Evolutionary conservation across 2,329 filamentous ascomycete species (phyloP), one percentile per base, ranked within the genome.

Genomic region (Didymella keratinophila): DNA sequence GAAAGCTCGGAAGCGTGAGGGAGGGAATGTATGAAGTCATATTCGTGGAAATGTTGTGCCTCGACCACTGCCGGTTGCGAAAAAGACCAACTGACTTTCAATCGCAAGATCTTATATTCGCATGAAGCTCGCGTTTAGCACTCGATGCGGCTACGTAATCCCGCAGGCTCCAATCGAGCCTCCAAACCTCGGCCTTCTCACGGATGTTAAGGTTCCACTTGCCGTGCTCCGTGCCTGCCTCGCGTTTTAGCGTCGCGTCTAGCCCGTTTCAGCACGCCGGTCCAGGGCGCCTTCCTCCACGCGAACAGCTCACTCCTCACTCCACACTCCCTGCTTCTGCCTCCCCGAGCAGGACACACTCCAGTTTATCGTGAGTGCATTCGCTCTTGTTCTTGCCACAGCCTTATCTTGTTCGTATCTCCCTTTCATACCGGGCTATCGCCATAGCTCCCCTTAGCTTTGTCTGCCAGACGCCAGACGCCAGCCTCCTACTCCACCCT

Each of bases 1-100:
- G 78, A 65, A 85, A 81, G 45, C 83, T 79, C 2, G 92, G 92
- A 18, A 96, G 82, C 21, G 90, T 93, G 63, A 96, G 78, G 37
- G 86, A 88, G n/a, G 90, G 88, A 60, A 95, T 86, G 76, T 90
- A 89, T 62, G 90, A 88, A 11, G 90, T 93, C 91, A 95, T 96
- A 43, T 61, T 83, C 76, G 58, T 50, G 58, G 20, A 5, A 10
- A 9, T 42, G 16, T 36, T 4, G 9, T 20, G 14, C 14, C 16
- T 20, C 36, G 16, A 18, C 37, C 10, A 20, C 12, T 32, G 23
- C 50, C 34, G n/a, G 43, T 46, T 58, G 28, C 23, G 32, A 34
- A 28, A 20, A 4, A 32, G 23, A 5, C 3, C 16, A n/a, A 36
- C 14, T 6, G 39, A 34, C 34, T 43, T 25, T 25, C 41, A 36